Evolutionary conservation across 2,329 filamentous ascomycete genomes (phyloP).

Genomic region (Delphinella strobiligena): DNA sequence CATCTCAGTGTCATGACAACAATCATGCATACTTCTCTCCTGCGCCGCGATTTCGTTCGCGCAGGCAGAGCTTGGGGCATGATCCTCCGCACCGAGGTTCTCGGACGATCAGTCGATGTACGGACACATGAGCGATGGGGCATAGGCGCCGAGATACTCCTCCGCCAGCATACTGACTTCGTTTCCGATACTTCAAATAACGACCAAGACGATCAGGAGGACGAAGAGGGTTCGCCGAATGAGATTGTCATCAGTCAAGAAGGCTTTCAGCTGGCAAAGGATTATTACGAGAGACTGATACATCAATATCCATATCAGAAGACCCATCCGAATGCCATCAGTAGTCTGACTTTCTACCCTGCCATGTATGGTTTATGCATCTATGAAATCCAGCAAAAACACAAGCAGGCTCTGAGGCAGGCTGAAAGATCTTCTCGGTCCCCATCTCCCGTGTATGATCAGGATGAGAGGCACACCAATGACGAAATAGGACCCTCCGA

Average conservation of each 20-base stretch:
- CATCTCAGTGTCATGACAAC: constrained; percentile 58
- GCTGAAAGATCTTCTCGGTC: background rate
- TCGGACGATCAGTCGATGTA: constrained; percentile 51
- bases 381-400: constrained; percentile 52
- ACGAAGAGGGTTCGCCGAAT: constrained; percentile 11
- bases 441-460: constrained; percentile 2
- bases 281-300: constrained; percentile 69
- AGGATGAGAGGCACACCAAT: constrained; percentile 10
- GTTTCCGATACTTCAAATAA: background rate
- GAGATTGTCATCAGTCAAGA: constrained; percentile 17
- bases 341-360: constrained; percentile 67
- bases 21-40: constrained; percentile 60
- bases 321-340: constrained; percentile 45
- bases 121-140: constrained; percentile 64
- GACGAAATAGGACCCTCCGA: constrained; percentile 3
- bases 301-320: constrained; percentile 63
- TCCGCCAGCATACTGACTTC: constrained; percentile 35
- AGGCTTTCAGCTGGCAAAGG: constrained; percentile 46
- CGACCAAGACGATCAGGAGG: background rate
- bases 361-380: constrained; percentile 73
- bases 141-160: constrained; percentile 71
- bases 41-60: constrained; percentile 55
- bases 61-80: constrained; percentile 67
- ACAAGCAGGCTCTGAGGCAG: constrained; percentile 40
- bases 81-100: constrained; percentile 50